Evolutionary conservation across 2,329 filamentous ascomycete species (phyloP).

Genomic region (Fusarium sp.): DNA sequence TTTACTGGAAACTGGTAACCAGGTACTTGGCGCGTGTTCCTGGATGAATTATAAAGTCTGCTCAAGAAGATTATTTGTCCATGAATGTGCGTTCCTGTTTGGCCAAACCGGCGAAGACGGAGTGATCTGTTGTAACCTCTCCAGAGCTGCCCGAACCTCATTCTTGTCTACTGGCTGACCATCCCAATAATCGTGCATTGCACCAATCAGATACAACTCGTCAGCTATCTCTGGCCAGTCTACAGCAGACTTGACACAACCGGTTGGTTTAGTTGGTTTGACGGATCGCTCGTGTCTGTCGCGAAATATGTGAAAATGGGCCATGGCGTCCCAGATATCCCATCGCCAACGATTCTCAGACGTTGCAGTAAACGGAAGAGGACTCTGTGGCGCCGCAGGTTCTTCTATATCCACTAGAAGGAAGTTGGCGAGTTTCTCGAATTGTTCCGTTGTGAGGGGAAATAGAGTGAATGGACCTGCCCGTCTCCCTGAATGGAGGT

Average conservation of each 20-base stretch:
- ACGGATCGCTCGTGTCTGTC: constrained; percentile 10
- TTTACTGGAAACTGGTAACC: constrained; percentile 6
- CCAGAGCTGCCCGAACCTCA: neutral
- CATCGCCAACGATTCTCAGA: constrained; percentile 18
- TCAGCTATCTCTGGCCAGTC: constrained; percentile 19
- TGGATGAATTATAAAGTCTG: fast-evolving
- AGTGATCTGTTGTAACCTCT: neutral
- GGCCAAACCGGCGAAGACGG: neutral
- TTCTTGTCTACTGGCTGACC: neutral
- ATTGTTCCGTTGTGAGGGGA: constrained; percentile 10
- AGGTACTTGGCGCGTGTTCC: fast-evolving
- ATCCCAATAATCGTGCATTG: neutral
- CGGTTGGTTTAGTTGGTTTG: neutral
- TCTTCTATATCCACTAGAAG: neutral
- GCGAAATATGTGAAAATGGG: constrained; percentile 21
- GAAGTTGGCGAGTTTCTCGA: constrained; percentile 10
- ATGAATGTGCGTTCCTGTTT: neutral
- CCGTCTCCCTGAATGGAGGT: neutral
- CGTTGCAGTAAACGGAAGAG: neutral
- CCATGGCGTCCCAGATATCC: constrained; percentile 3
- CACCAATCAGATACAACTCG: neutral
- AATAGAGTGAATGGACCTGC: constrained; percentile 6
- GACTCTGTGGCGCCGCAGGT: neutral
- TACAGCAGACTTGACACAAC: neutral
- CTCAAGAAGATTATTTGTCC: neutral